Evolutionary conservation across 108 stramenopile genomes (phyloP).

Genomic region (Pseudonitzschia multiseries): DNA sequence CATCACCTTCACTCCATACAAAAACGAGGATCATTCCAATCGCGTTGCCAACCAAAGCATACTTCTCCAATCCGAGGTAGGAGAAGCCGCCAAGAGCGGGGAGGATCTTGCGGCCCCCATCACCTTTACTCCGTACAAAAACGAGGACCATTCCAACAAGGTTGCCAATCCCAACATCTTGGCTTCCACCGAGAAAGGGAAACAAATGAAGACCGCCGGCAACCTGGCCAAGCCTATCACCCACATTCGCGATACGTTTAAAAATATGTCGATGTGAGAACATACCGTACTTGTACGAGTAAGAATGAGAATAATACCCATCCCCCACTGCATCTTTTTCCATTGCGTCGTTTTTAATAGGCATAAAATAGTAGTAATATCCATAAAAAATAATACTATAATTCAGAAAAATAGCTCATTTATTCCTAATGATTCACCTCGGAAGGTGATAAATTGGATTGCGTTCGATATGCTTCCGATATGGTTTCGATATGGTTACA

Average conservation of each 20-base stretch:
- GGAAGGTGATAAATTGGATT: too few species aligned
- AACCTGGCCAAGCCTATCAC: conserved; percentile 42
- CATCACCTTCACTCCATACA: conserved; percentile 34
- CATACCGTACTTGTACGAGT: background rate
- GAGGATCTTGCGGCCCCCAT: conserved; percentile 35
- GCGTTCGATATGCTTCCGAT: too few species aligned
- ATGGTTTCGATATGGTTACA: too few species aligned
- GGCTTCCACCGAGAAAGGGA: conserved; percentile 18
- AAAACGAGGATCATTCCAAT: conserved; percentile 38
- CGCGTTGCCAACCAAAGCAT: conserved; percentile 23
- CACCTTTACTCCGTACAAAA: conserved; percentile 42
- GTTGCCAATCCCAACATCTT: conserved; percentile 28
- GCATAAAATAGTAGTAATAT: too few species aligned
- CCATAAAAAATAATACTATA: too few species aligned
- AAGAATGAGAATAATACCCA: too few species aligned
- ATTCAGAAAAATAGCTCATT: too few species aligned
- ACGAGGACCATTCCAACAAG: conserved; percentile 39
- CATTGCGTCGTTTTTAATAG: too few species aligned
- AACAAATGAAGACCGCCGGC: conserved; percentile 13
- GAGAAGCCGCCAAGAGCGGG: conserved; percentile 26
- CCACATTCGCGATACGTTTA: conserved; percentile 28
- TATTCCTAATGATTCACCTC: too few species aligned
- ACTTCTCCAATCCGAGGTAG: conserved; percentile 21
- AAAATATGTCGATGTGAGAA: background rate
- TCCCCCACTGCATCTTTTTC: too few species aligned